A percentile compares a stretch with the other conserved stretches of the same genome.
Evolutionary conservation across 1,284 basidiomycete genomes (phyloP).

Genomic region (Trametes versicolor): DNA sequence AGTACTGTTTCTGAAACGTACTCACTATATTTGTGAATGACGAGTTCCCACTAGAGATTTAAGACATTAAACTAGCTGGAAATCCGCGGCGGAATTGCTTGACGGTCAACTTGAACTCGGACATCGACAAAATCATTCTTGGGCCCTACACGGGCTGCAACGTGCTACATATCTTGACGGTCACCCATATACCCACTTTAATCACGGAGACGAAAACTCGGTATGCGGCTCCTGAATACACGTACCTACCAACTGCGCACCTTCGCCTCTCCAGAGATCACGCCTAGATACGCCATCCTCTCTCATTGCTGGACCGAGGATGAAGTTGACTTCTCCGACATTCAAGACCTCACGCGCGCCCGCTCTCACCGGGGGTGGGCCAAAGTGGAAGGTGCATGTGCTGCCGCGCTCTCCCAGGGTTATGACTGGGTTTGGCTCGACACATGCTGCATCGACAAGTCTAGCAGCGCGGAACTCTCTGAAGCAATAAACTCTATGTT

Average conservation of each 20-base stretch:
- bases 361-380: background rate
- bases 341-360: conserved; percentile 2
- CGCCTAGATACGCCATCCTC: conserved; percentile 12
- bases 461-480: conserved; percentile 9
- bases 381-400: background rate
- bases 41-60: too few species aligned
- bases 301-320: conserved; percentile 9
- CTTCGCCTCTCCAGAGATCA: background rate
- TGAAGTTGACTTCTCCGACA: conserved; percentile 7
- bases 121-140: too few species aligned
- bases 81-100: too few species aligned
- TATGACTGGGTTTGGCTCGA: conserved; percentile 11
- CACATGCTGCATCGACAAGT: conserved; percentile 17
- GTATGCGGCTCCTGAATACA: conserved; percentile 10
- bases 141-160: too few species aligned
- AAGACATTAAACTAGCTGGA: too few species aligned
- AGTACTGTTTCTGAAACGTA: too few species aligned
- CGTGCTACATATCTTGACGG: too few species aligned
- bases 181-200: too few species aligned
- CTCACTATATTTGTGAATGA: too few species aligned
- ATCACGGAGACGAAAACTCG: too few species aligned
- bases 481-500: conserved; percentile 20
- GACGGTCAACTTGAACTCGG: too few species aligned
- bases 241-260: background rate
- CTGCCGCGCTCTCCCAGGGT: background rate